Base-by-base conservation (phyloP, 495 filamentous ascomycete species). In the Penicillium alfredii region DNA sequence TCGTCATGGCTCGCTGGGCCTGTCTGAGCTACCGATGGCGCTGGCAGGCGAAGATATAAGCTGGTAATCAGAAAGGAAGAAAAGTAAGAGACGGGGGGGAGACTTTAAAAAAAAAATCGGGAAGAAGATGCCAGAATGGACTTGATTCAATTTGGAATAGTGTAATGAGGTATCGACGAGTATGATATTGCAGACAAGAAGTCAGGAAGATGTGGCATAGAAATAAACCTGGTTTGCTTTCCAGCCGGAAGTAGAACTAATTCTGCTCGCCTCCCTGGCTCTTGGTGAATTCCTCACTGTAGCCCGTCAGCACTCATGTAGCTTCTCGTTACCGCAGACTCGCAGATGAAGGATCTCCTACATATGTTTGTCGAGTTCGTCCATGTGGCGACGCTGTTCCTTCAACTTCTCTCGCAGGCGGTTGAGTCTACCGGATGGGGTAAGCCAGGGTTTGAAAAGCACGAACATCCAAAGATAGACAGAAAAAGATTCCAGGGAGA, bases 301-400 rank as follows among this genome's bases (percentile, higher is more conserved):
- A 40, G 23, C 18, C 36, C 16, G 15, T 40, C 12, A 23, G 21
- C 10, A 20, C 3, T 10, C 2, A 19, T 17, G 31, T 6, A 14
- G 19, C n/a, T 14, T 15, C 24, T 9, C 10, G 14, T 9, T 14
- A 14, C 20, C 11, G 10, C 0, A 17, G n/a, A 9, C n/a, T n/a
- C n/a, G n/a, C n/a, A n/a, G n/a, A n/a, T n/a, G n/a, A n/a, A n/a
- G n/a, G 14, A 17, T 24, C 21, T 60, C 81, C 51, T 63, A 89
- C 83, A 94, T 80, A 62, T 88, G 77, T 49, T 85, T 74, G 38
- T 86, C 79, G 17, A 93, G 71, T 58, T 86, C 78, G 45, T 88
- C 65, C 45, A 90, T 73, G 56, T 89, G 81, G 30, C 77, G 72
- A 45, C 80, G 73, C 60, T 89, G 81, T 59, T 82, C 74, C 51